A percentile compares a stretch with the other conserved stretches of the same genome.
Evolutionary conservation across 192 early-diverging fungal genomes (phyloP).

Genomic region (Oehlia diaphana): DNA sequence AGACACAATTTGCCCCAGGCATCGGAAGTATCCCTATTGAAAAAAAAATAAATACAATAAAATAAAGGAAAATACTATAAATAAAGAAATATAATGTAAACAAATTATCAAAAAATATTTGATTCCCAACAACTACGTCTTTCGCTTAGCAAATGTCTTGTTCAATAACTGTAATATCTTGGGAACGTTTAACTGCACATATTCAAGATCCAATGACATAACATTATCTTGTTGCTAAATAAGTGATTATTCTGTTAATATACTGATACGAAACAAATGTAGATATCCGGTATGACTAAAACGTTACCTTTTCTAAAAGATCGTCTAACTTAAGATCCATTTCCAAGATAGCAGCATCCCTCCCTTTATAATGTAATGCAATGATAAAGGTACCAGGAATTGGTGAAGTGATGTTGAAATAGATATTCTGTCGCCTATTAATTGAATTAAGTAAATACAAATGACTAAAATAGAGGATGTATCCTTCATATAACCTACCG

Average conservation of each 20-base stretch:
- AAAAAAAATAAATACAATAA: slow-evolving; percentile 11
- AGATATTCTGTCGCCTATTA: slow-evolving; percentile 75
- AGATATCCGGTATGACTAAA: background rate
- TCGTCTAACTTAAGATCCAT: slow-evolving; percentile 94
- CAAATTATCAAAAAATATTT: background rate
- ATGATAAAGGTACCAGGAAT: slow-evolving; percentile 89
- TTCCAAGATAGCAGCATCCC: slow-evolving; percentile 90
- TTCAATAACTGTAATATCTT: slow-evolving; percentile 80
- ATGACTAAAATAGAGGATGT: background rate
- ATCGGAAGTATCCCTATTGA: slow-evolving; percentile 11
- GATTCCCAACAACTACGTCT: slow-evolving; percentile 44
- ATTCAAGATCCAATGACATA: slow-evolving; percentile 85
- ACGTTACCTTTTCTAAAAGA: slow-evolving; percentile 67
- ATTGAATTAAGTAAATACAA: slow-evolving; percentile 2
- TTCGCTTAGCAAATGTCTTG: slow-evolving; percentile 70
- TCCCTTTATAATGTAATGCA: slow-evolving; percentile 84
- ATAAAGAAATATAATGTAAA: background rate
- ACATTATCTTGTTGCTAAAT: slow-evolving; percentile 88
- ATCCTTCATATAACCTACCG: slow-evolving; percentile 49
- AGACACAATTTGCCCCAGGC: slow-evolving; percentile 24
- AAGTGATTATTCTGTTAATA: background rate
- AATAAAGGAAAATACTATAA: background rate
- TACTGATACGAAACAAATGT: too few species aligned
- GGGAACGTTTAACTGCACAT: slow-evolving; percentile 87
- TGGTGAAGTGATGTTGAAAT: slow-evolving; percentile 86